phyloP scores from a whole-genome alignment of 1,284 basidiomycete genomes.

The Moniliella sp. region DNA sequence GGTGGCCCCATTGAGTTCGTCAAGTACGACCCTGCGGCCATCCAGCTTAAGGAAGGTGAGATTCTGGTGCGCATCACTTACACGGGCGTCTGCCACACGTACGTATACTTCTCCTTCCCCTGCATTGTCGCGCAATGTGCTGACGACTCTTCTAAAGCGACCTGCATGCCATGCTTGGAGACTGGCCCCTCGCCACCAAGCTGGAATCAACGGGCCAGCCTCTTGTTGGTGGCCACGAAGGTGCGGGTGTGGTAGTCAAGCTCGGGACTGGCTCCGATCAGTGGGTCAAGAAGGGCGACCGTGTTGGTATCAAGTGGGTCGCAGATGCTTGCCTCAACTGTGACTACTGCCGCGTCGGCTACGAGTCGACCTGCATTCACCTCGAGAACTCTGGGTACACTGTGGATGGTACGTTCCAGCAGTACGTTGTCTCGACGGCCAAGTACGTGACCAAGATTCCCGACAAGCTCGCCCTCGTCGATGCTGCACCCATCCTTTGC shows the following conservation, averaged over 20 bases:
- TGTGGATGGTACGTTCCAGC: conserved; percentile 60
- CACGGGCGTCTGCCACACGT: conserved; percentile 17
- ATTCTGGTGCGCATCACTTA: conserved; percentile 51
- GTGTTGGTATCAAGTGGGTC: conserved; percentile 55
- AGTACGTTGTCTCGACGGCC: too few species aligned
- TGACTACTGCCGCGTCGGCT: conserved; percentile 50
- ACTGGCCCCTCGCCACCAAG: too few species aligned
- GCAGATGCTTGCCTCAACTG: conserved; percentile 47
- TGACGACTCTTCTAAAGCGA: too few species aligned
- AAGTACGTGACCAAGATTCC: conserved; percentile 43
- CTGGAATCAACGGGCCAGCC: too few species aligned
- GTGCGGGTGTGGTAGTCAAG: conserved; percentile 46
- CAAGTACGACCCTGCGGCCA: too few species aligned
- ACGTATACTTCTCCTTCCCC: too few species aligned
- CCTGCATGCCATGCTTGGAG: too few species aligned
- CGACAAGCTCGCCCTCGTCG: too few species aligned
- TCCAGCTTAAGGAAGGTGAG: conserved; percentile 57
- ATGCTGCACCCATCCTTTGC: too few species aligned
- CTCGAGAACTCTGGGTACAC: conserved; percentile 41
- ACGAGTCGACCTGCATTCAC: conserved; percentile 42
- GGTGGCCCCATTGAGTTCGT: conserved; percentile 16
- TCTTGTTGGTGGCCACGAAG: conserved; percentile 73
- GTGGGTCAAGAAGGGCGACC: conserved; percentile 47
- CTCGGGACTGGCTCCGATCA: conserved; percentile 49
- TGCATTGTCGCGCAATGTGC: too few species aligned